phyloP scores from a whole-genome alignment of 768 basidiomycete species.

The Mycena latifolia region DNA sequence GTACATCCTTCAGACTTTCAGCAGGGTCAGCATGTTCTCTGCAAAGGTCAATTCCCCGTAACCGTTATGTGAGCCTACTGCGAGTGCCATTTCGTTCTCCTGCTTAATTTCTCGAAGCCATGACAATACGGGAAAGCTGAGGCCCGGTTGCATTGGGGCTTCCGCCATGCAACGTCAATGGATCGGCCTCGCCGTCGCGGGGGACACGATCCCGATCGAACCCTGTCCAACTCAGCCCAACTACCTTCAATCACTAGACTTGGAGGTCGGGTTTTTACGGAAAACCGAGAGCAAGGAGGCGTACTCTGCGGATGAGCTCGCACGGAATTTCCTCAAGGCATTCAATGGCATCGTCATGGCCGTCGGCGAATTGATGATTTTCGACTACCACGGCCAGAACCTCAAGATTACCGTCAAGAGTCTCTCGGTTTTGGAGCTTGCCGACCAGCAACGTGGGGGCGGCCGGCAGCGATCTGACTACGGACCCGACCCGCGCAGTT shows the following conservation, averaged over 20 bases:
- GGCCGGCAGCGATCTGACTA: conserved; percentile 40
- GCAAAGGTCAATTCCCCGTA: conserved; percentile 78
- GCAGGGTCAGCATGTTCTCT: conserved; percentile 77
- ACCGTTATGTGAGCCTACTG: conserved; percentile 75
- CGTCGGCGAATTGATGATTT: conserved; percentile 76
- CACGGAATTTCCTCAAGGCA: conserved; percentile 76
- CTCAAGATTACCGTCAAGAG: conserved; percentile 78
- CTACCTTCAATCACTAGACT: conserved; percentile 82
- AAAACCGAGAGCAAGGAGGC: conserved; percentile 69
- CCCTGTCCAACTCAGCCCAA: conserved; percentile 67
- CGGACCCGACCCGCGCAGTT: conserved; percentile 45
- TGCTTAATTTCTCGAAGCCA: conserved; percentile 59
- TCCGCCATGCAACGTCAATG: conserved; percentile 88
- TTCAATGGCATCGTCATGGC: conserved; percentile 82
- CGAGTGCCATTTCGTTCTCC: background rate
- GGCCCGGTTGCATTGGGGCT: conserved; percentile 79
- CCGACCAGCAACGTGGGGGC: conserved; percentile 68
- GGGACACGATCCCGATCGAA: conserved; percentile 82
- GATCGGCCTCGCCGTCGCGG: conserved; percentile 85
- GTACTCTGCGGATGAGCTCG: conserved; percentile 93
- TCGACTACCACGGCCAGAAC: conserved; percentile 91
- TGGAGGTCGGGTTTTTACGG: conserved; percentile 80
- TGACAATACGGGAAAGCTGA: conserved; percentile 80
- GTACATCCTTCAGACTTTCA: conserved; percentile 84
- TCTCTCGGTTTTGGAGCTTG: conserved; percentile 69